phyloP scores from a whole-genome alignment of 257 asterid genomes.

The Cruciata laevipes region DNA sequence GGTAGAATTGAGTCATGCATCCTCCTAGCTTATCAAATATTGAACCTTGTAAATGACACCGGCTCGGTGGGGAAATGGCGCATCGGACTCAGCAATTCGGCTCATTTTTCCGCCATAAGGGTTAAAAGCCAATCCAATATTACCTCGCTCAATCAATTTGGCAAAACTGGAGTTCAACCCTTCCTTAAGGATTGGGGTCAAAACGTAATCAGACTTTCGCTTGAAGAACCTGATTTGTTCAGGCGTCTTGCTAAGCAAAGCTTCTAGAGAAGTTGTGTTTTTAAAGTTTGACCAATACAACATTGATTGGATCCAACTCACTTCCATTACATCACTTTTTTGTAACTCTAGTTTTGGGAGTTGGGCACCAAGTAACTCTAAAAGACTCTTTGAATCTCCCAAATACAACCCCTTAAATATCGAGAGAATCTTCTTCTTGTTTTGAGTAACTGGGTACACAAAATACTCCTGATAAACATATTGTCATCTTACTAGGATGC shows the following conservation, averaged over 20 bases:
- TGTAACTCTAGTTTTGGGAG: conserved; percentile 18
- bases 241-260: conserved; percentile 1
- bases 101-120: conserved; percentile 34
- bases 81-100: conserved; percentile 15
- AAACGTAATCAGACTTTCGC: conserved; percentile 24
- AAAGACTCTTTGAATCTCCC: conserved; percentile 15
- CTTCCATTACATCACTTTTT: conserved; percentile 14
- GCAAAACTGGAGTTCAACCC: conserved; percentile 22
- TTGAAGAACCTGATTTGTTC: conserved; percentile 13
- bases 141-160: conserved; percentile 20
- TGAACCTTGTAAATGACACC: conserved; percentile 25
- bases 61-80: conserved; percentile 34
- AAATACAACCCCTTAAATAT: conserved; percentile 14
- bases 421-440: background rate
- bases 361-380: background rate
- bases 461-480: conserved; percentile 18
- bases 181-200: conserved; percentile 17
- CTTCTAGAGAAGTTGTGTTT: background rate
- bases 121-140: conserved; percentile 21
- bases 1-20: conserved; percentile 7
- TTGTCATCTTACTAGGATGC: conserved; percentile 14
- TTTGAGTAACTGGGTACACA: conserved; percentile 7
- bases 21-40: conserved; percentile 22
- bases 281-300: conserved; percentile 22
- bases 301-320: conserved; percentile 18